phyloP scores from a whole-genome alignment of 2,329 filamentous ascomycete genomes.

The Chalaropsis thielavioides region DNA sequence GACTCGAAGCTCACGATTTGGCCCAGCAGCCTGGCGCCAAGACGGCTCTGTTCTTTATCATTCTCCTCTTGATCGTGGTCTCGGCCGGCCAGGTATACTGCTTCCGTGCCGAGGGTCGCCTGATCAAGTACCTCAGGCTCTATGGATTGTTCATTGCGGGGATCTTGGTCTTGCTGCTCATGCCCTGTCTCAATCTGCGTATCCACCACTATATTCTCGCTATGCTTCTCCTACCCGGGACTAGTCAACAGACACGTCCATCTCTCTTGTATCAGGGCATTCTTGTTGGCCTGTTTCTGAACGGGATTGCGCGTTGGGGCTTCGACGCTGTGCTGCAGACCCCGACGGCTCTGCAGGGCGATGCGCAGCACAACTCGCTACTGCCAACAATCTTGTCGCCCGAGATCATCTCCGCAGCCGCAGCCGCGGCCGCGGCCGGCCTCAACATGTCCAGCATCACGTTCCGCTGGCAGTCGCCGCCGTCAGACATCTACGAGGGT shows the following conservation, averaged over 20 bases:
- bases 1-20: conserved; percentile 82
- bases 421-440: neutral
- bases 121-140: conserved; percentile 62
- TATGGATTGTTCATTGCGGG: conserved; percentile 53
- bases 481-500: conserved; percentile 47
- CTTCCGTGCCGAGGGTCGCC: conserved; percentile 70
- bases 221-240: conserved; percentile 74
- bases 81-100: conserved; percentile 66
- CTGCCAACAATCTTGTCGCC: conserved; percentile 41
- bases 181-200: conserved; percentile 67
- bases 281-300: conserved; percentile 80
- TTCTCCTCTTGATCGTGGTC: conserved; percentile 54
- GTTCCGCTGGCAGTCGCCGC: conserved; percentile 38
- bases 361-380: conserved; percentile 46
- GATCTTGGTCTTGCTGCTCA: conserved; percentile 54
- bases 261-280: conserved; percentile 80
- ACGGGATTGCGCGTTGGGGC: conserved; percentile 86
- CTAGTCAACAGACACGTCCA: conserved; percentile 73
- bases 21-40: conserved; percentile 78
- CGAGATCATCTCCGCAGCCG: conserved; percentile 24
- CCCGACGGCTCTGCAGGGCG: conserved; percentile 53
- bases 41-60: conserved; percentile 63
- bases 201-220: conserved; percentile 94
- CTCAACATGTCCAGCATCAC: conserved; percentile 43
- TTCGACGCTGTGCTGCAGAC: conserved; percentile 85